phyloP scores from a whole-genome alignment of 345 rosid genomes.

The Brassica incana region DNA sequence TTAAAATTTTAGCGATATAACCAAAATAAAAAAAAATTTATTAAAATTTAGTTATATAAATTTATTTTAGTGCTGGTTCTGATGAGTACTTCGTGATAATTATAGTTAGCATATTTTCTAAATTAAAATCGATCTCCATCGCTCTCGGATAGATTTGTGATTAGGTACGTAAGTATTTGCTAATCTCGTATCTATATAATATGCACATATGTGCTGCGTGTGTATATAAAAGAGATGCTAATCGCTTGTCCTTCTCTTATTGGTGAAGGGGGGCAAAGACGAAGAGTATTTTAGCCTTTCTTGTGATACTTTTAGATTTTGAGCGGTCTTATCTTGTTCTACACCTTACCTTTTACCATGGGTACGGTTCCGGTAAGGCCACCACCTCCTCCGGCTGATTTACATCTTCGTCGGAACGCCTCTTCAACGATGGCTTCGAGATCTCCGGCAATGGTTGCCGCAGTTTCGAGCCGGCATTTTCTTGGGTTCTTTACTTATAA shows the following conservation, averaged over 20 bases:
- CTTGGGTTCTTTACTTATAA: background rate
- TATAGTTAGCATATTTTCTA: background rate
- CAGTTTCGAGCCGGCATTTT: slow-evolving; percentile 10
- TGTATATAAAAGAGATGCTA: background rate
- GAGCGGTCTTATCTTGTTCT: slow-evolving; percentile 28
- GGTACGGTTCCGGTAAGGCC: slow-evolving; percentile 28
- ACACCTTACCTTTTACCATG: slow-evolving; percentile 18
- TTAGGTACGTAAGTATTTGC: slow-evolving; percentile 1
- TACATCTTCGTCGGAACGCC: slow-evolving; percentile 14
- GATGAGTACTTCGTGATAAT: background rate
- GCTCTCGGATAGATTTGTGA: slow-evolving; percentile 1
- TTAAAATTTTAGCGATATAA: background rate
- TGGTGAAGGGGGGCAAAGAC: slow-evolving; percentile 16
- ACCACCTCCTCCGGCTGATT: background rate
- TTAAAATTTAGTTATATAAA: background rate
- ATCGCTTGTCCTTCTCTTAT: slow-evolving; percentile 15
- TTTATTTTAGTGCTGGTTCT: background rate
- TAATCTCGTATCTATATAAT: background rate
- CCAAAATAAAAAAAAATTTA: background rate
- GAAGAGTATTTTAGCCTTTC: slow-evolving; percentile 21
- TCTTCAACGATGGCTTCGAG: background rate
- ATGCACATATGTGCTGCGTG: background rate
- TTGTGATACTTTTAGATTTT: slow-evolving; percentile 19
- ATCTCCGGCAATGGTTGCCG: slow-evolving; percentile 16
- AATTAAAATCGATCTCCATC: background rate